These are phyloP conservation scores for Scheffersomyces quercinus DNA, from an alignment of 1,139 yeast genomes.

Conservation along the genomic window DNA sequence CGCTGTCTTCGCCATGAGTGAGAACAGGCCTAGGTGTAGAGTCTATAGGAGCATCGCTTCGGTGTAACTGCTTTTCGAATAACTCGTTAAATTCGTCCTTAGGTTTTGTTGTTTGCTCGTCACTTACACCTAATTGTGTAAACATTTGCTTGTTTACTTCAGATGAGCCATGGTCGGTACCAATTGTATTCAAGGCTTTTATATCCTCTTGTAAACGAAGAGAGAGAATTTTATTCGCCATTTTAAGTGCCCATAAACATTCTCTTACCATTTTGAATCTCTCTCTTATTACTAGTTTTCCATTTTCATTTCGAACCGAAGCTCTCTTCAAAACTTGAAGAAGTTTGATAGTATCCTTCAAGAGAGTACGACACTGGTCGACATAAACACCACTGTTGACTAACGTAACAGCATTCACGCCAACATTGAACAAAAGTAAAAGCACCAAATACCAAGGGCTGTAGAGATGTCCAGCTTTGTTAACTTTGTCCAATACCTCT, in stretches of 20 bases:
- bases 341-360: slow-evolving; percentile 27
- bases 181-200: slow-evolving; percentile 37
- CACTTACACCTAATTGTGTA: slow-evolving; percentile 40
- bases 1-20: slow-evolving; percentile 1
- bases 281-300: slow-evolving; percentile 37
- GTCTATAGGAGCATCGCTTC: slow-evolving; percentile 10
- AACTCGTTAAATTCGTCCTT: slow-evolving; percentile 21
- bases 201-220: slow-evolving; percentile 47
- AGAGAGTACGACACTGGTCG: slow-evolving; percentile 24
- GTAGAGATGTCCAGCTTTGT: slow-evolving; percentile 34
- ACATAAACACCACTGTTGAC: slow-evolving; percentile 43
- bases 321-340: slow-evolving; percentile 29
- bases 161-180: slow-evolving; percentile 59
- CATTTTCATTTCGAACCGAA: slow-evolving; percentile 32
- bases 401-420: slow-evolving; percentile 45
- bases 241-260: slow-evolving; percentile 64
- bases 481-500: slow-evolving; percentile 32
- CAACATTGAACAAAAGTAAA: slow-evolving; percentile 47
- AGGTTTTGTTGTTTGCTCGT: slow-evolving; percentile 9
- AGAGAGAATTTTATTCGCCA: slow-evolving; percentile 52
- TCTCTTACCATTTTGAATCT: slow-evolving; percentile 62
- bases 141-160: slow-evolving; percentile 54
- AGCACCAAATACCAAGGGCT: slow-evolving; percentile 60
- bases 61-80: slow-evolving; percentile 22
- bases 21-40: neutral